Percentiles rank a stretch among this genome's conserved stretches.
Conservation (phyloP, 306 rosid genomes). For the Cucurbita moschata region DNA sequence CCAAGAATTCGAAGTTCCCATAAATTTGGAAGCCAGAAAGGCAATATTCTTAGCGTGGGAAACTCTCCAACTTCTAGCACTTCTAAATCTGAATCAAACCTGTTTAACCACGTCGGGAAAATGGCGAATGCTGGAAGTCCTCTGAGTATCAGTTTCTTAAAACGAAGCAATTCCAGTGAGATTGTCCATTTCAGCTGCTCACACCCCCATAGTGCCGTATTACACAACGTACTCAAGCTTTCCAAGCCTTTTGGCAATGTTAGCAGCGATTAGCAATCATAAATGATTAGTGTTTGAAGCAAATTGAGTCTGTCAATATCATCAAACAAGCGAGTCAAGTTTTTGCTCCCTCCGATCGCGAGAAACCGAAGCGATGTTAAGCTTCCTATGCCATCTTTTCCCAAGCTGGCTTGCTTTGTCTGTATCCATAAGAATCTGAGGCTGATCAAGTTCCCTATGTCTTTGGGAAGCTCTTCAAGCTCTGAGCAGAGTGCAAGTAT, state of each 20-base stretch:
- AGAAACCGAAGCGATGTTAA: background rate
- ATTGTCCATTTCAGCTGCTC: background rate
- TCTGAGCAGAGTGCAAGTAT: background rate
- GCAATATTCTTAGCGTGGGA: background rate
- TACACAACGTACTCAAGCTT: background rate
- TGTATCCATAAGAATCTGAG: background rate
- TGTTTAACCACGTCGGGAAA: background rate
- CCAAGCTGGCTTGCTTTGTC: background rate
- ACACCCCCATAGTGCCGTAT: background rate
- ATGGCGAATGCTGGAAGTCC: background rate
- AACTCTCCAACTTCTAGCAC: background rate
- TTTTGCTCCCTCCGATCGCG: background rate
- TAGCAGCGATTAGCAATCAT: background rate
- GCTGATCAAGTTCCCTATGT: conserved; percentile 9
- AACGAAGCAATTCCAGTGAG: background rate
- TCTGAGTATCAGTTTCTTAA: background rate
- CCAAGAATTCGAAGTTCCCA: background rate
- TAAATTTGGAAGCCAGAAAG: background rate
- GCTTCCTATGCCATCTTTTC: background rate
- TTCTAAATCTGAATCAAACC: background rate
- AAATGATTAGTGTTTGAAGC: background rate
- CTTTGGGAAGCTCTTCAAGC: conserved; percentile 6
- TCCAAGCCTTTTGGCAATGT: background rate
- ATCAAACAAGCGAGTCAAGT: background rate
- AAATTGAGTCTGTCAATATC: background rate